phyloP scores from a whole-genome alignment of 768 basidiomycete species.

The Paxillus rubicundulus region DNA sequence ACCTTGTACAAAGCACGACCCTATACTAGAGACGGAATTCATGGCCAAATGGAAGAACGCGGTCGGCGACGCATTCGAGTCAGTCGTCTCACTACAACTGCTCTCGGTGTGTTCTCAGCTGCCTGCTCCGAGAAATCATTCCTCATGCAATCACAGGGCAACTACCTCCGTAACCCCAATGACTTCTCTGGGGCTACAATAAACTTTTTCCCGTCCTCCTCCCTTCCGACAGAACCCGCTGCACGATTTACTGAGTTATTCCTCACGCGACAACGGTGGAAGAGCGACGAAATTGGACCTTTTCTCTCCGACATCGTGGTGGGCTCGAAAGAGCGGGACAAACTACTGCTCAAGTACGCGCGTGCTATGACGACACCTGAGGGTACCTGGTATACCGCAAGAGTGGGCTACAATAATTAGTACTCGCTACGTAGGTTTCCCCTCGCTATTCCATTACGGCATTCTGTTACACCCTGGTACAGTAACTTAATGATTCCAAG shows the following conservation, averaged over 20 bases:
- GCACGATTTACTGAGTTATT: slow-evolving; percentile 88
- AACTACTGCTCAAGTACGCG: slow-evolving; percentile 82
- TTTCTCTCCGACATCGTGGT: slow-evolving; percentile 82
- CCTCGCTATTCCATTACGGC: neutral
- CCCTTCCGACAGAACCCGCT: slow-evolving; percentile 73
- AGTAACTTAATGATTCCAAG: too few relatives aligned
- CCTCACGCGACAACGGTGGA: slow-evolving; percentile 74
- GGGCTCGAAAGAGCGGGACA: slow-evolving; percentile 86
- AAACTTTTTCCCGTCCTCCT: slow-evolving; percentile 72
- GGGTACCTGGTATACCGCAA: slow-evolving; percentile 73
- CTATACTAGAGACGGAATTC: slow-evolving; percentile 56
- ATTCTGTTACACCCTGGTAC: too few relatives aligned
- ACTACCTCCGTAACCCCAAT: slow-evolving; percentile 54
- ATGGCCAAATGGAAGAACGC: slow-evolving; percentile 64
- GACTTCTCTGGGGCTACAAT: slow-evolving; percentile 40
- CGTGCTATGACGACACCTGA: slow-evolving; percentile 67
- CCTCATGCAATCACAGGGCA: slow-evolving; percentile 58
- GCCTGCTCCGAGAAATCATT: neutral
- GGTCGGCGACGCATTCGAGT: slow-evolving; percentile 77
- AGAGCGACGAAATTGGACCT: slow-evolving; percentile 71
- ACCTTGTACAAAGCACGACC: slow-evolving; percentile 46
- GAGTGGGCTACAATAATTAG: slow-evolving; percentile 58
- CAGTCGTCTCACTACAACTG: slow-evolving; percentile 55
- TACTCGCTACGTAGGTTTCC: neutral
- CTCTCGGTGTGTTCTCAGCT: slow-evolving; percentile 53